A percentile compares a stretch with the other conserved stretches of the same genome.
phyloP scores from a whole-genome alignment of 306 rosid species.

The Rosa multiflora region DNA sequence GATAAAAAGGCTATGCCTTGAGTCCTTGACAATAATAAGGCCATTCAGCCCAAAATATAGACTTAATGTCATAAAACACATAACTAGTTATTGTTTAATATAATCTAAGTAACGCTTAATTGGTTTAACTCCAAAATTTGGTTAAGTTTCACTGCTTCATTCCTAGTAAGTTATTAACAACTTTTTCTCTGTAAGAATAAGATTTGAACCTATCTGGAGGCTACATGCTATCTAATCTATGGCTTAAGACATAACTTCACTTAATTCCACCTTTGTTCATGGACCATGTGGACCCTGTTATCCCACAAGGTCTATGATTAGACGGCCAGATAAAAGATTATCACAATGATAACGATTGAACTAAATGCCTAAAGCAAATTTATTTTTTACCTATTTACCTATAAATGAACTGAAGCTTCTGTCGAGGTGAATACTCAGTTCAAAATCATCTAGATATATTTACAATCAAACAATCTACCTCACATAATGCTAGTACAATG shows the following conservation, averaged over 20 bases:
- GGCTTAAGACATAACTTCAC: neutral
- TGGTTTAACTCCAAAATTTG: neutral
- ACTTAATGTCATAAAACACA: neutral
- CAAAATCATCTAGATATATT: neutral
- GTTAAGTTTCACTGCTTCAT: neutral
- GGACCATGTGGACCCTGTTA: neutral
- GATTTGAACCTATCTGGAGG: neutral
- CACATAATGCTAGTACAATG: neutral
- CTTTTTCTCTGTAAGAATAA: neutral
- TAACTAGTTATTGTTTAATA: neutral
- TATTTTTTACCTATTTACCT: neutral
- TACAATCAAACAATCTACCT: neutral
- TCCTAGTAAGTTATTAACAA: neutral
- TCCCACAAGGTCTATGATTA: neutral
- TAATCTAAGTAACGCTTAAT: neutral
- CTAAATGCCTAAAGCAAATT: neutral
- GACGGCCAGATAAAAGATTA: neutral
- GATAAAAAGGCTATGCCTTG: neutral
- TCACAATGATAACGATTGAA: neutral
- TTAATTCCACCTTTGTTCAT: neutral
- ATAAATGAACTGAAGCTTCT: neutral
- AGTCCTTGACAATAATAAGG: neutral
- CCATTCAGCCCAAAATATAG: neutral
- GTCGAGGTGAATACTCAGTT: neutral
- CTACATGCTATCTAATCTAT: neutral